Evolutionary conservation across 78 protist genomes (phyloP).

Genomic region (Salpingoeca rosetta): DNA sequence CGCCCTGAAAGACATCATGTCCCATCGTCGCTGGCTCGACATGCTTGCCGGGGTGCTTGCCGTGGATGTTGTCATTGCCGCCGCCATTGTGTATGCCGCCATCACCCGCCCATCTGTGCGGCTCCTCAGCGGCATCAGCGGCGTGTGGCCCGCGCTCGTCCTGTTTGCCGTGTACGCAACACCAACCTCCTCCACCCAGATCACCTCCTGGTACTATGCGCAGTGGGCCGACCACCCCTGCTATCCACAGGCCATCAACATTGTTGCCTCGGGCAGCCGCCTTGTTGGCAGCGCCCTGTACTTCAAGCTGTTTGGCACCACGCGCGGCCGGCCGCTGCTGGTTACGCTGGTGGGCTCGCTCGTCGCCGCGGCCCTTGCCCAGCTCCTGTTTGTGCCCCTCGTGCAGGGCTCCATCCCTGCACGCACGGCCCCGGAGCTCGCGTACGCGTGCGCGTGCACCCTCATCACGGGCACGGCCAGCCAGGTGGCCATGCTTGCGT

Average conservation of each 20-base stretch:
- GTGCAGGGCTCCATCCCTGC: background rate
- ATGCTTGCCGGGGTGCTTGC: background rate
- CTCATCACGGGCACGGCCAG: background rate
- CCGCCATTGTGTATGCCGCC: background rate
- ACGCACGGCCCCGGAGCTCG: background rate
- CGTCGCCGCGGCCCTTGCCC: background rate
- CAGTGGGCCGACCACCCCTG: background rate
- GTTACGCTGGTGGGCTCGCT: background rate
- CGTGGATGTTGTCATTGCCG: background rate
- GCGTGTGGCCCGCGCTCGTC: background rate
- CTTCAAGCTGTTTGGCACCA: background rate
- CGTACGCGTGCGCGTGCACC: background rate
- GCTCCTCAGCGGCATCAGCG: no score
- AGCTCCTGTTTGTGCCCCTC: background rate
- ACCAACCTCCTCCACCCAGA: background rate
- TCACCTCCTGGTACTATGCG: background rate
- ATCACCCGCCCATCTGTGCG: no score
- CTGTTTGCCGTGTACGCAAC: background rate
- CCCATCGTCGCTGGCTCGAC: background rate
- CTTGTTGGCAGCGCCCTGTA: background rate
- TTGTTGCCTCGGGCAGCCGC: background rate
- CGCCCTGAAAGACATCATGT: background rate
- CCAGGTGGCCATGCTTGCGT: background rate
- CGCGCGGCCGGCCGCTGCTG: background rate
- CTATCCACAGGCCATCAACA: background rate